These are phyloP conservation scores for Paramecium bursaria DNA, from an alignment of 73 alveolate genomes.

Conservation along the genomic window DNA sequence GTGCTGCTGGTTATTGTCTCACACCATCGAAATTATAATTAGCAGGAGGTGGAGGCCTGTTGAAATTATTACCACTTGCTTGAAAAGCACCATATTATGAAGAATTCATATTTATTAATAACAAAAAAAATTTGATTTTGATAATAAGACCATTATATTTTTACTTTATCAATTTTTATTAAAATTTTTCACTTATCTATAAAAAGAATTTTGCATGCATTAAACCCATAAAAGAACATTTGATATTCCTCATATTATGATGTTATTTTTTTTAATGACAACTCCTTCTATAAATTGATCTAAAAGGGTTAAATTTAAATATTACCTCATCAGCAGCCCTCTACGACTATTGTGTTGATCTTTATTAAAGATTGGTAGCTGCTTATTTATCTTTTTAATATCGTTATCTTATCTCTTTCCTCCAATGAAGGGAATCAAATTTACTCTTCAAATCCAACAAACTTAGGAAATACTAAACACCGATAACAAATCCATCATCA, in stretches of 20 bases:
- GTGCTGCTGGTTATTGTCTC: slow-evolving; percentile 60
- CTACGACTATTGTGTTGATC: slow-evolving; percentile 37
- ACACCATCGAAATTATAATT: slow-evolving; percentile 45
- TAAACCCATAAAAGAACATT: slow-evolving; percentile 67
- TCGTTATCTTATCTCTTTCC: slow-evolving; percentile 76
- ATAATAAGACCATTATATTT: too few species aligned
- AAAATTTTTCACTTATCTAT: slow-evolving; percentile 58
- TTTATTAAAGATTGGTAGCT: slow-evolving; percentile 41
- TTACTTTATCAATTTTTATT: slow-evolving; percentile 43
- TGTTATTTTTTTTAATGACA: slow-evolving; percentile 57
- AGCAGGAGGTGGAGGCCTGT: slow-evolving; percentile 16
- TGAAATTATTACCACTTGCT: slow-evolving; percentile 45
- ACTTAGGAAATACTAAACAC: slow-evolving; percentile 92
- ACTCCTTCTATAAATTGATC: slow-evolving; percentile 57
- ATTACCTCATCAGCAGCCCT: slow-evolving; percentile 58
- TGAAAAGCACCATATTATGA: slow-evolving; percentile 59
- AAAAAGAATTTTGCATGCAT: slow-evolving; percentile 70
- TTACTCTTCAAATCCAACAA: slow-evolving; percentile 84
- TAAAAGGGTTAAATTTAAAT: neutral
- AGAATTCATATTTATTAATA: neutral
- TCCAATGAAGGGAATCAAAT: slow-evolving; percentile 96
- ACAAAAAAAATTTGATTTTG: too few species aligned
- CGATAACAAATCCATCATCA: slow-evolving; percentile 98
- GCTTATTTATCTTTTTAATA: slow-evolving; percentile 73
- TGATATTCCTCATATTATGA: slow-evolving; percentile 52